Conservation (phyloP, 2,329 filamentous ascomycete genomes). For the Colletotrichum endophyticum region DNA sequence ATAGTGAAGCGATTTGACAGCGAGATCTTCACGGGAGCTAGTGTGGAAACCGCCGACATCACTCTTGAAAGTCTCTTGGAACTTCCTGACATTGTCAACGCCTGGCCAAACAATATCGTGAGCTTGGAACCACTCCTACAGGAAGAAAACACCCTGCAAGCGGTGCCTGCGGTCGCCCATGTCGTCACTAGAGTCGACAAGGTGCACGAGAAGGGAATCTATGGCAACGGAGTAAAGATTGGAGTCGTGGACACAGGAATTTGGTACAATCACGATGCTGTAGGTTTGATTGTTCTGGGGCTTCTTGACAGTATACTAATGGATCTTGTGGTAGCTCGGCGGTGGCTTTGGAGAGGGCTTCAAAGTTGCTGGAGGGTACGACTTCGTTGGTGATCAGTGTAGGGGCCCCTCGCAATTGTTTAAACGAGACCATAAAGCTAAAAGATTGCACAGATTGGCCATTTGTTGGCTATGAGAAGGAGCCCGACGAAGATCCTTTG, state of each 20-base stretch:
- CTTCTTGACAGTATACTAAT: not conserved
- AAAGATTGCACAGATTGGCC: not conserved
- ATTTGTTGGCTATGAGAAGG: conserved; percentile 19
- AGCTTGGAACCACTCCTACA: not conserved
- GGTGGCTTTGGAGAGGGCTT: conserved; percentile 13
- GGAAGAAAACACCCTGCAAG: not conserved
- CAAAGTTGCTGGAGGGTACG: conserved; percentile 26
- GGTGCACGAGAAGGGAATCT: conserved; percentile 40
- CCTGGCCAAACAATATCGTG: conserved; percentile 30
- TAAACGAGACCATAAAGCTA: accelerated
- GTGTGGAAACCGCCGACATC: conserved; percentile 34
- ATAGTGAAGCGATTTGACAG: conserved; percentile 11
- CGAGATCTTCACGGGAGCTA: conserved; percentile 39
- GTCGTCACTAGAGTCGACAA: conserved; percentile 42
- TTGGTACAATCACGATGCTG: conserved; percentile 42
- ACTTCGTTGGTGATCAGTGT: conserved; percentile 28
- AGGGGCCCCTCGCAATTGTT: not conserved
- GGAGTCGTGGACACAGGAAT: conserved; percentile 45
- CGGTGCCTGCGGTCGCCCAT: conserved; percentile 25
- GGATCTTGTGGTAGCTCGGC: conserved; percentile 7
- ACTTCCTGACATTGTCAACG: conserved; percentile 38
- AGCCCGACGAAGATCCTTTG: conserved; percentile 35
- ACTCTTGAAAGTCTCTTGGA: conserved; percentile 35
- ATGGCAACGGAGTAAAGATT: conserved; percentile 41
- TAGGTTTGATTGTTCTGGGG: conserved; percentile 9